Evolutionary conservation across 2,329 filamentous ascomycete species (phyloP), one percentile per base, ranked within the genome.

Genomic region (Pyricularia sp.): DNA sequence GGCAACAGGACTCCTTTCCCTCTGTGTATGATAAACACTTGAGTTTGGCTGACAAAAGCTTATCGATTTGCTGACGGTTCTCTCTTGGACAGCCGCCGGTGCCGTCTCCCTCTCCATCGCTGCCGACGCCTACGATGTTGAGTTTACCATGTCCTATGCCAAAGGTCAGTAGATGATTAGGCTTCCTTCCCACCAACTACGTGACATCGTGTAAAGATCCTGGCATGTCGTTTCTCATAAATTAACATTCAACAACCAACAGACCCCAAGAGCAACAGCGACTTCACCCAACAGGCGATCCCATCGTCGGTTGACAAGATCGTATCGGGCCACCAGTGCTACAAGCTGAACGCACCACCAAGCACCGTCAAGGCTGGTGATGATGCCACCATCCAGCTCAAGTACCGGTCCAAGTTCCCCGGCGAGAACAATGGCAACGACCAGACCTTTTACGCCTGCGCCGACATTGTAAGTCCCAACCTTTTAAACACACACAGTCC

Each of bases 1-100:
- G 73, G 73, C 3, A 84, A 84, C 70, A 78, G 85, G 68, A 86
- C 84, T 0, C 72, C 78, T 0, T 87, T 85, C 70, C 85, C 85
- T 31, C 75, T 87, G 4, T 76, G 83, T 84, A 71, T 72, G 81
- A 26, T 12, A 6, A 42, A 17, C 20, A 42, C 4, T 33, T 28
- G 6, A 33, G 28, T 55, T 20, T 28, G 25, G 11, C 3, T 63
- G 7, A 17, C 25, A 4, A 50, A 2, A 5, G 17, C 42, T 11
- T 26, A 6, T 14, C 10, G 12, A 36, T 36, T 23, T 33, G 25
- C 50, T 67, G n/a, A 67, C 55, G 20, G 25, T 9, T 5, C 25
- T 5, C 3, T 66, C 9, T 20, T 26, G 4, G n/a, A 7, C 36
- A 72, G 71, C 68, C 42, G 67, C 68, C 3, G 72, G 72, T 25